Conservation (phyloP, 164 flowering plant genomes). For the Berberis vulgaris region DNA sequence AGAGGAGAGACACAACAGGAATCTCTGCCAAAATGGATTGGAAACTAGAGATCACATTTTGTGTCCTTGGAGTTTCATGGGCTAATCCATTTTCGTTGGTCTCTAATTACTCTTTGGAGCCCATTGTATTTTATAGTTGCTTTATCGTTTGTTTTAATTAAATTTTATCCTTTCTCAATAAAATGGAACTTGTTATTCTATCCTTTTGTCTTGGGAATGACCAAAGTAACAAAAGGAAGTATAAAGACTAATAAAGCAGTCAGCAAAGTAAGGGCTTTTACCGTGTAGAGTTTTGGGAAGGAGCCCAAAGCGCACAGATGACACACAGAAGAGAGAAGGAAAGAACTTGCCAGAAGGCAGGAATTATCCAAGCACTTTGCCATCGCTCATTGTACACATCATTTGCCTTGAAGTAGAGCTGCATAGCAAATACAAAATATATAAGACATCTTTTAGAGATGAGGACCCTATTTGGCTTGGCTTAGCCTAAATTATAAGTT, state of each 20-base stretch:
- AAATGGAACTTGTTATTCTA: neutral
- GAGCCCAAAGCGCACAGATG: constrained; percentile 95
- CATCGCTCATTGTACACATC: constrained; percentile 87
- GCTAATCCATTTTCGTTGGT: no score
- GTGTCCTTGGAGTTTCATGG: no score
- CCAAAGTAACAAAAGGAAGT: neutral
- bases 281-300: constrained; percentile 89
- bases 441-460: neutral
- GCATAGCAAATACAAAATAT: constrained; percentile 15
- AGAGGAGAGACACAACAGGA: no score
- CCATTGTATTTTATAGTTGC: no score
- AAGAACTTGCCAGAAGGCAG: constrained; percentile 98
- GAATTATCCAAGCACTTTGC: constrained; percentile 96
- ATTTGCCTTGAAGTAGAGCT: constrained; percentile 87
- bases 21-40: no score
- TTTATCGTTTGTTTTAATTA: no score
- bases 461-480: no score
- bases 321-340: constrained; percentile 81
- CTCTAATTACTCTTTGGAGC: no score
- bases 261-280: constrained; percentile 15
- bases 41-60: no score
- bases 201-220: neutral
- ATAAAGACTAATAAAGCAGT: neutral
- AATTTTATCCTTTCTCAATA: no score
- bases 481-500: no score